Conservation (phyloP, 805 yeast species). For the Kodamaea kaohsiungensis region DNA sequence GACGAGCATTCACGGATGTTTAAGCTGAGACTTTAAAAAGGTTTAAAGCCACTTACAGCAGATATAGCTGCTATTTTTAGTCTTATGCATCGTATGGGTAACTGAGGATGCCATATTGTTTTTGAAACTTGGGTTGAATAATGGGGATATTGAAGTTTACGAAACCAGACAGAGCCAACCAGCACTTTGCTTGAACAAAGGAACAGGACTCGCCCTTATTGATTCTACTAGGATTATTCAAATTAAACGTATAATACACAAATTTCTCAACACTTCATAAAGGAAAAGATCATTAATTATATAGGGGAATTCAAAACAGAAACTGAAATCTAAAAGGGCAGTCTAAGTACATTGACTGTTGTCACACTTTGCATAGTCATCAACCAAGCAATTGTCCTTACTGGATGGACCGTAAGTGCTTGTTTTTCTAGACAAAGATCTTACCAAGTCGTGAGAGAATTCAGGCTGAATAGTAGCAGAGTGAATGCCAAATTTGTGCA, state of each 20-base stretch:
- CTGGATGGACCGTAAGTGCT: constrained; percentile 35
- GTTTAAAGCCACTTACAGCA: too few species aligned
- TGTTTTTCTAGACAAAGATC: constrained; percentile 8
- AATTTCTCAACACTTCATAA: constrained; percentile 2
- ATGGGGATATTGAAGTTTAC: too few species aligned
- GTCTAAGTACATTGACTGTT: constrained; percentile 23
- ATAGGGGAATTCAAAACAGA: background rate
- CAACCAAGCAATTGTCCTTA: constrained; percentile 29
- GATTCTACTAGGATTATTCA: background rate
- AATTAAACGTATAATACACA: background rate
- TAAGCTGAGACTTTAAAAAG: too few species aligned
- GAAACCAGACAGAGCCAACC: too few species aligned
- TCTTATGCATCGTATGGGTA: too few species aligned
- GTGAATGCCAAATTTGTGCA: constrained; percentile 84
- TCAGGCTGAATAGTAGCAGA: constrained; percentile 97
- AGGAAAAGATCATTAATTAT: background rate
- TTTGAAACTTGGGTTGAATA: too few species aligned
- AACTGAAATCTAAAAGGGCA: background rate
- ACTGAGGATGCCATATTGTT: too few species aligned
- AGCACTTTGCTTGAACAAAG: too few species aligned
- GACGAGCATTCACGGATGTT: background rate
- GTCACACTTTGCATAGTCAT: constrained; percentile 33
- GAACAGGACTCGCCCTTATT: too few species aligned
- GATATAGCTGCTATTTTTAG: too few species aligned
- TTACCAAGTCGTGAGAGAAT: constrained; percentile 37